Evolutionary conservation across 805 yeast species (phyloP).

Genomic region (Saturnispora diversa): DNA sequence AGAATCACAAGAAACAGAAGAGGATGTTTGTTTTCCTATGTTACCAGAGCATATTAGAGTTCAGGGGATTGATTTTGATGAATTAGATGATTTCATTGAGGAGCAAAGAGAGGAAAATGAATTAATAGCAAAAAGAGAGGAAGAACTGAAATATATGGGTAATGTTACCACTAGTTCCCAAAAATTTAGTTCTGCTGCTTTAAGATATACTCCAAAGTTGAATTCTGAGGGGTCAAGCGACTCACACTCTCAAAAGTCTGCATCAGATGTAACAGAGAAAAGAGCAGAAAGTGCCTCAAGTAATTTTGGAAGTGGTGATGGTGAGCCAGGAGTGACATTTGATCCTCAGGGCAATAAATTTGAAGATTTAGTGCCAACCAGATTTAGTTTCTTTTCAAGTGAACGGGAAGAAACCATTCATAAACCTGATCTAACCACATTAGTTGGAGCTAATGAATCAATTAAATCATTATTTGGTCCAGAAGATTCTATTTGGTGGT

Average conservation of each 20-base stretch:
- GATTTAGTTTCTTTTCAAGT: constrained; percentile 78
- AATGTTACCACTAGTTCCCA: constrained; percentile 31
- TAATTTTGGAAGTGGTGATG: constrained; percentile 2
- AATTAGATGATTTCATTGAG: constrained; percentile 71
- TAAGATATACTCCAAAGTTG: constrained; percentile 51
- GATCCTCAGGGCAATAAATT: constrained; percentile 12
- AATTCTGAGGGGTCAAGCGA: constrained; percentile 1
- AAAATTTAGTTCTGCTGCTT: constrained; percentile 42
- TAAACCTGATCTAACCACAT: constrained; percentile 76
- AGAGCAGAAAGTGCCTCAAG: background rate
- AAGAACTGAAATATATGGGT: constrained; percentile 20
- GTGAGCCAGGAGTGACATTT: constrained; percentile 13
- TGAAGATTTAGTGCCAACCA: constrained; percentile 42
- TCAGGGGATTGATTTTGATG: constrained; percentile 85
- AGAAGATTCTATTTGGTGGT: constrained; percentile 87
- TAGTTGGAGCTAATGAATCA: constrained; percentile 57
- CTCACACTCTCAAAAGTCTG: constrained; percentile 7
- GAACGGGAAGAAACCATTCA: constrained; percentile 83
- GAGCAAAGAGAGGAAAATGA: constrained; percentile 48
- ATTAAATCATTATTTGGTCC: constrained; percentile 63
- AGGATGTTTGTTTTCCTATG: constrained; percentile 97
- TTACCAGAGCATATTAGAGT: constrained; percentile 49
- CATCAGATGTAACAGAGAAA: background rate
- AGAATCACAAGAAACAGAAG: constrained; percentile 86
- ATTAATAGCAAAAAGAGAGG: constrained; percentile 29